A percentile compares a stretch with the other conserved stretches of the same genome.
Conservation (phyloP, 2,329 filamentous ascomycete genomes). For the Cercospora nicotianae region DNA sequence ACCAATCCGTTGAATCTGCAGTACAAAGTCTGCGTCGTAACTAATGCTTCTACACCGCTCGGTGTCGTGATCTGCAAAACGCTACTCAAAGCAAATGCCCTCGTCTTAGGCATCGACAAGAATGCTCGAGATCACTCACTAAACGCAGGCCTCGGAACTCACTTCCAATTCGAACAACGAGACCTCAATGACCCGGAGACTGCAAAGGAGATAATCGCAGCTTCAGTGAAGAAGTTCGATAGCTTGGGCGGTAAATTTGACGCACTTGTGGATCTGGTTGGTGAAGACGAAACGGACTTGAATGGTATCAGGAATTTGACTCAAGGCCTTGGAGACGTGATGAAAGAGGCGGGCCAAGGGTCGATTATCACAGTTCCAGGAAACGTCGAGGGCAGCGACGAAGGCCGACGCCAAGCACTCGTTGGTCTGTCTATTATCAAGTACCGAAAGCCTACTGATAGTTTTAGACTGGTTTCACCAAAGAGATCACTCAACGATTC, state of each 20-base stretch:
- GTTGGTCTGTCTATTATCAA: background rate
- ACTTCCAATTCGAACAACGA: constrained; percentile 28
- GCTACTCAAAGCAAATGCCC: constrained; percentile 29
- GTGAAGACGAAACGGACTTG: constrained; percentile 1
- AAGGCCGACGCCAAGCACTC: background rate
- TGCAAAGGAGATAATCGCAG: constrained; percentile 14
- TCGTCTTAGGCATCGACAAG: constrained; percentile 29
- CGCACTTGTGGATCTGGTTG: constrained; percentile 22
- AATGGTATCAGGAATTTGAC: constrained; percentile 10
- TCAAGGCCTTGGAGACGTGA: constrained; percentile 12
- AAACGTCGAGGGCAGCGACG: constrained; percentile 1
- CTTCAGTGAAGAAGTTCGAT: constrained; percentile 26
- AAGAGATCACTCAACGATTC: background rate
- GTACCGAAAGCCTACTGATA: background rate
- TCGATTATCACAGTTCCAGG: constrained; percentile 21
- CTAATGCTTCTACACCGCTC: constrained; percentile 22
- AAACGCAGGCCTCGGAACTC: constrained; percentile 26
- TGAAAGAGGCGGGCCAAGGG: constrained; percentile 20
- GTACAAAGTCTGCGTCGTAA: constrained; percentile 28
- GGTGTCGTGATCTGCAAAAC: constrained; percentile 29
- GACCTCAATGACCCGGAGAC: constrained; percentile 9
- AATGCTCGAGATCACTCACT: constrained; percentile 21
- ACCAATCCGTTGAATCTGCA: constrained; percentile 26
- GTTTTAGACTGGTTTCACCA: constrained; percentile 12
- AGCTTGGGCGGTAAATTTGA: constrained; percentile 21